These are phyloP conservation scores for Trichophaea hybrida DNA, from an alignment of 2,329 filamentous ascomycete species.

Conservation along the genomic window DNA sequence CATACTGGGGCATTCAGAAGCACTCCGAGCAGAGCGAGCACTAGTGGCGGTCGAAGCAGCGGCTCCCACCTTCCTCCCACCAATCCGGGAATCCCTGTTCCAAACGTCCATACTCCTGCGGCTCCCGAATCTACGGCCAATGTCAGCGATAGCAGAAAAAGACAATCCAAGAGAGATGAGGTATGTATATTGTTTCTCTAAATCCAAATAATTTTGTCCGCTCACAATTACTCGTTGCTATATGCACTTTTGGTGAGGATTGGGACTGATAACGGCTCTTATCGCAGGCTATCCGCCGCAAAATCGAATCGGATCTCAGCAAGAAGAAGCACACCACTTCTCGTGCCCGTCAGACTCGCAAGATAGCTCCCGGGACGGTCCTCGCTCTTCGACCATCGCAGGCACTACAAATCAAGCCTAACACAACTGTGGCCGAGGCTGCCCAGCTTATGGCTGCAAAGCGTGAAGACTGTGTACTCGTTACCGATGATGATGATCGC, in stretches of 20 bases:
- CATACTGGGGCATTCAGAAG: not conserved
- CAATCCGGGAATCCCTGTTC: slow-evolving; percentile 17
- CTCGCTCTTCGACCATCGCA: slow-evolving; percentile 89
- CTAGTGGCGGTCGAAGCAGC: slow-evolving; percentile 1
- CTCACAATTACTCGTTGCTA: not conserved
- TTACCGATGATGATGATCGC: slow-evolving; percentile 93
- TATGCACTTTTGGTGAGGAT: not conserved
- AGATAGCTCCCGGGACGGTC: slow-evolving; percentile 79
- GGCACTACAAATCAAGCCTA: slow-evolving; percentile 93
- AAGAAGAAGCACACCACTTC: slow-evolving; percentile 81
- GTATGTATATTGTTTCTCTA: slow-evolving; percentile 40
- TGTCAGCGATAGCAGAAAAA: slow-evolving; percentile 84
- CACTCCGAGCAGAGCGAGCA: not conserved
- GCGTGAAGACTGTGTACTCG: slow-evolving; percentile 91
- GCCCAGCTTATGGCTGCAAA: slow-evolving; percentile 98
- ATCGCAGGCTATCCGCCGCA: slow-evolving; percentile 75
- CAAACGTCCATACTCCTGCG: slow-evolving; percentile 10
- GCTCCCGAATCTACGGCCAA: slow-evolving; percentile 38
- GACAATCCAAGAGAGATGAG: slow-evolving; percentile 97
- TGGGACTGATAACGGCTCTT: not conserved
- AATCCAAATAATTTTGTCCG: not conserved
- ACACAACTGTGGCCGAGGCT: slow-evolving; percentile 84
- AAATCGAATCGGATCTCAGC: slow-evolving; percentile 92
- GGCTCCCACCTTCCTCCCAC: slow-evolving; percentile 1
- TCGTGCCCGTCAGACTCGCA: slow-evolving; percentile 71